phyloP scores from a whole-genome alignment of 495 filamentous ascomycete species.

The Penicillium soppii region DNA sequence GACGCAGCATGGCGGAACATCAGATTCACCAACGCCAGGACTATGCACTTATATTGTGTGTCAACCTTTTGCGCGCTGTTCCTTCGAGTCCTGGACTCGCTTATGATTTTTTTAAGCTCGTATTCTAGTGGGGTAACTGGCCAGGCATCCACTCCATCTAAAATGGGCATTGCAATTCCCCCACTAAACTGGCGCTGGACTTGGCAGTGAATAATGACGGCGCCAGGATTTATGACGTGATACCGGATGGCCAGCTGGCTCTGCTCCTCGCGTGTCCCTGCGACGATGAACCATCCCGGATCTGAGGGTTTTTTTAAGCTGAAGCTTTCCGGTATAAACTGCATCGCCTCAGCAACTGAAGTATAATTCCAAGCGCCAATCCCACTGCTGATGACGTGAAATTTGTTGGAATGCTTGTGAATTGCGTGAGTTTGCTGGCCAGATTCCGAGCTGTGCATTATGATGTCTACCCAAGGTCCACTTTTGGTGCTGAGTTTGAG shows the following conservation, averaged over 20 bases:
- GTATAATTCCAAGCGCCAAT: constrained; percentile 38
- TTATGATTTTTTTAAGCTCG: too few species aligned
- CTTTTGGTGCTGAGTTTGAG: constrained; percentile 41
- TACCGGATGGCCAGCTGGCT: constrained; percentile 53
- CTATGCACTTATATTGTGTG: too few species aligned
- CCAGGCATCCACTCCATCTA: constrained; percentile 53
- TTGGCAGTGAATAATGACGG: constrained; percentile 55
- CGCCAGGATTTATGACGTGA: constrained; percentile 49
- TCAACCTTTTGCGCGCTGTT: too few species aligned
- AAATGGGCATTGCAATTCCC: constrained; percentile 48
- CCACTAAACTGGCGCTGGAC: constrained; percentile 48
- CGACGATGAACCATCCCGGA: too few species aligned
- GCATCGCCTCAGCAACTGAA: constrained; percentile 40
- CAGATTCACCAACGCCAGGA: too few species aligned
- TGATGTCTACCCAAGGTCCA: constrained; percentile 50
- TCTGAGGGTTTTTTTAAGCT: constrained; percentile 44
- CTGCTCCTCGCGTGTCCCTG: too few species aligned
- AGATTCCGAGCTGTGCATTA: constrained; percentile 30
- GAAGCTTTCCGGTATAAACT: constrained; percentile 39
- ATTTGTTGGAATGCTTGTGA: constrained; percentile 56
- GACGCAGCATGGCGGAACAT: too few species aligned
- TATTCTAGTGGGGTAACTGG: constrained; percentile 29
- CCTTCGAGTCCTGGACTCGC: too few species aligned
- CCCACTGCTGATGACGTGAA: constrained; percentile 44
- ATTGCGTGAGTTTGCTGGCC: constrained; percentile 46